phyloP scores from a whole-genome alignment of 164 flowering plant genomes.

The Paratinospora sagittata region DNA sequence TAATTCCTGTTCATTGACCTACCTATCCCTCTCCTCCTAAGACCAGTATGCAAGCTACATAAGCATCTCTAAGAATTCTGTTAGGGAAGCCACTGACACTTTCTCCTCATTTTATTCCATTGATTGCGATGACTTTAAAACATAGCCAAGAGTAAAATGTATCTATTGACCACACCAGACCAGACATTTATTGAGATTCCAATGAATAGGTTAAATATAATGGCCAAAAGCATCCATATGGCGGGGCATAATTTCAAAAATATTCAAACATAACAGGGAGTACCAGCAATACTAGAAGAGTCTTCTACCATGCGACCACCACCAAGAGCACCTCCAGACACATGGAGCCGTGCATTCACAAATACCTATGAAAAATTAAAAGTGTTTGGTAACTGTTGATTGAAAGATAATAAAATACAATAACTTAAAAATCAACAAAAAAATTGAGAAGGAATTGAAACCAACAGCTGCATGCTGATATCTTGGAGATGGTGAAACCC shows the following conservation, averaged over 20 bases:
- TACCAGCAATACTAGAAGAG: slow-evolving; percentile 97
- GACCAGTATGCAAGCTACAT: background rate
- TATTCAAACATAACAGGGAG: background rate
- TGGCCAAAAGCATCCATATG: background rate
- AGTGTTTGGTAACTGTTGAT: background rate
- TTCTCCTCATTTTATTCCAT: too few species aligned
- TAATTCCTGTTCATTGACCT: background rate
- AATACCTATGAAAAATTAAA: slow-evolving; percentile 53
- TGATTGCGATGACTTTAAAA: too few species aligned
- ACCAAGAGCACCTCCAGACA: slow-evolving; percentile 99
- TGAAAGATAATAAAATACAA: too few species aligned
- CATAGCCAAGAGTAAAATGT: background rate
- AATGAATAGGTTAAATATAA: background rate
- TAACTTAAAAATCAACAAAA: background rate
- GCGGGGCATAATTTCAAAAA: background rate
- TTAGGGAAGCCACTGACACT: too few species aligned
- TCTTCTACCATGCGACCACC: slow-evolving; percentile 99
- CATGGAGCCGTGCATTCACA: slow-evolving; percentile 99
- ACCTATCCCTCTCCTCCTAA: background rate
- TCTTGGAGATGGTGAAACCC: slow-evolving; percentile 99
- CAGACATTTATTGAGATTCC: background rate
- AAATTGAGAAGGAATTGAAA: slow-evolving; percentile 15
- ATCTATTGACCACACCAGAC: background rate
- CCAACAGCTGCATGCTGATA: slow-evolving; percentile 99
- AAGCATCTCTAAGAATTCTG: background rate